phyloP scores from a whole-genome alignment of 164 flowering plant genomes.

The Magnolia sinica region DNA sequence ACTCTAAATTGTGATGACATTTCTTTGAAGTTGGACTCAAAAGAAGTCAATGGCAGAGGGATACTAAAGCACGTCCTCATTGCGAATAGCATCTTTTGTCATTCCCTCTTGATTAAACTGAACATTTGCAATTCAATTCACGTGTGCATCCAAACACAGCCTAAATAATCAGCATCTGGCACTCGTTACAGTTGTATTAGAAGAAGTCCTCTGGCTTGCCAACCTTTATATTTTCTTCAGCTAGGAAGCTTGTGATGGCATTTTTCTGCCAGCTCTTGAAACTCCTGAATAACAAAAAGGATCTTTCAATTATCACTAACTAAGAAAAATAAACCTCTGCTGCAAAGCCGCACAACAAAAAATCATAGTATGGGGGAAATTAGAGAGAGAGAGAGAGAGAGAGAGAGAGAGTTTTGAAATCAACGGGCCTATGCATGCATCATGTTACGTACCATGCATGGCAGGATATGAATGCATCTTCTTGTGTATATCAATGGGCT shows the following conservation, averaged over 20 bases:
- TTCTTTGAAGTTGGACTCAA: too few relatives aligned
- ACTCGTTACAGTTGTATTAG: conserved; percentile 17
- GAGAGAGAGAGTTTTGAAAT: not conserved
- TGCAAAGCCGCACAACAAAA: not conserved
- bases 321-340: too few relatives aligned
- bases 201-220: conserved; percentile 80
- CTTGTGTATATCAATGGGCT: too few relatives aligned
- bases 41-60: too few relatives aligned
- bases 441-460: not conserved
- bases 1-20: too few relatives aligned
- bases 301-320: not conserved
- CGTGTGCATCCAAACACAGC: too few relatives aligned
- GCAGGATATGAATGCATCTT: not conserved
- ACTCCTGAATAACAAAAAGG: conserved; percentile 49
- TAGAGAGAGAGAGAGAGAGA: too few relatives aligned
- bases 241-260: conserved; percentile 56
- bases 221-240: conserved; percentile 56
- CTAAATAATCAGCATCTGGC: not conserved
- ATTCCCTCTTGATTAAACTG: too few relatives aligned
- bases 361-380: not conserved
- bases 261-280: conserved; percentile 96
- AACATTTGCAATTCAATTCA: too few relatives aligned
- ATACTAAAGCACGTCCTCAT: too few relatives aligned
- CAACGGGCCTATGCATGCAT: not conserved
- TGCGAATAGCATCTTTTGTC: too few relatives aligned